Percentiles rank a stretch among this genome's conserved stretches.
phyloP scores from a whole-genome alignment of 2,329 filamentous ascomycete genomes.

The Rasamsonia emersonii region DNA sequence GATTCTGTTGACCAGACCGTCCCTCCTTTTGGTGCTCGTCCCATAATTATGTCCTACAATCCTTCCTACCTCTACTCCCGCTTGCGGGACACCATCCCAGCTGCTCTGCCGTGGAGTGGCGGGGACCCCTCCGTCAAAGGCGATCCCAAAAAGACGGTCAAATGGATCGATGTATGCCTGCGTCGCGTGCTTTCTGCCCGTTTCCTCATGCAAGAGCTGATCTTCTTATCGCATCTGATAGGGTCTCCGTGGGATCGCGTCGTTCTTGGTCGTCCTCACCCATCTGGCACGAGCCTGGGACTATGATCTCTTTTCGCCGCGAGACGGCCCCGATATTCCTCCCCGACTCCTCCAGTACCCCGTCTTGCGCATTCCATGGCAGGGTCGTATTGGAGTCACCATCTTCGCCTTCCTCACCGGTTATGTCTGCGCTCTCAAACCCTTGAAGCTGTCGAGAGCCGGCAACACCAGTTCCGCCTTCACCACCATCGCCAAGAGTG shows the following conservation, averaged over 20 bases:
- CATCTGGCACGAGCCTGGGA: slow-evolving; percentile 46
- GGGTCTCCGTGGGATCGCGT: slow-evolving; percentile 47
- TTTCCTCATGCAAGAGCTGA: not conserved
- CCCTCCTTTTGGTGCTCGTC: too few relatives aligned
- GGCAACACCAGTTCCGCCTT: slow-evolving; percentile 38
- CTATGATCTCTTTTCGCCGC: slow-evolving; percentile 43
- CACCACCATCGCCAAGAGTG: slow-evolving; percentile 43
- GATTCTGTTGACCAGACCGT: too few relatives aligned
- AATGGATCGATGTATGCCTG: slow-evolving; percentile 52
- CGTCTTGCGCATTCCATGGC: slow-evolving; percentile 47
- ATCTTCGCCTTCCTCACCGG: slow-evolving; percentile 50
- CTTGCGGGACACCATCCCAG: slow-evolving; percentile 10
- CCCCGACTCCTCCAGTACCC: slow-evolving; percentile 44
- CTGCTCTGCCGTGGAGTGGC: slow-evolving; percentile 14
- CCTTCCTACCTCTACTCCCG: slow-evolving; percentile 12
- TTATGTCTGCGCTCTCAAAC: slow-evolving; percentile 49
- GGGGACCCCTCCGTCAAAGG: slow-evolving; percentile 19
- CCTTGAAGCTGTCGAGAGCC: slow-evolving; percentile 42
- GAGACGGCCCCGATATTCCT: slow-evolving; percentile 32
- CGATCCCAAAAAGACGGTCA: slow-evolving; percentile 36
- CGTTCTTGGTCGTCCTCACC: slow-evolving; percentile 45
- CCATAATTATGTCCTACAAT: slow-evolving; percentile 2
- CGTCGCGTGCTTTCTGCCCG: slow-evolving; percentile 1
- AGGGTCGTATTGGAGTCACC: slow-evolving; percentile 47
- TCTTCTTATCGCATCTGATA: slow-evolving; percentile 13